A percentile compares a stretch with the other conserved stretches of the same genome.
These are phyloP conservation scores for Xerocomus alliaceus DNA, from an alignment of 1,284 basidiomycete genomes.

Conservation along the genomic window DNA sequence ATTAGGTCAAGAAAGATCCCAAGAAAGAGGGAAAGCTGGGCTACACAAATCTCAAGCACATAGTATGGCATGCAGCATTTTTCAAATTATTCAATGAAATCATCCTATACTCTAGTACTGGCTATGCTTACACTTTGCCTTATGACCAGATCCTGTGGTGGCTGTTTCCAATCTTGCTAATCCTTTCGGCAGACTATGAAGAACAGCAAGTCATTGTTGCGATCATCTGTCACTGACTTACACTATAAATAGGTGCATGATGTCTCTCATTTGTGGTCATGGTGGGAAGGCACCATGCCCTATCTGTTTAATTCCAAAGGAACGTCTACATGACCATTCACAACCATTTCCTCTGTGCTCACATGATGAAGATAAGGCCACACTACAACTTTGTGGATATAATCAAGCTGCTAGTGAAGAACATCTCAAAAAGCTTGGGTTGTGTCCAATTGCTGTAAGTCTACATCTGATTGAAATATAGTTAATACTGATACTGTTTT, in stretches of 20 bases:
- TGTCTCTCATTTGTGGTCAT: conserved; percentile 20
- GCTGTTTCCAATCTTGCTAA: conserved; percentile 15
- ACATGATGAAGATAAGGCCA: no score
- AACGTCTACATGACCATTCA: no score
- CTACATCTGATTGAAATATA: no score
- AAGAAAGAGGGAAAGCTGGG: conserved; percentile 33
- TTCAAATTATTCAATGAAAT: conserved; percentile 19
- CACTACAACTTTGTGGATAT: no score
- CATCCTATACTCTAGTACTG: conserved; percentile 13
- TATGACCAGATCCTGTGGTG: conserved; percentile 7
- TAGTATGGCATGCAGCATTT: conserved; percentile 38
- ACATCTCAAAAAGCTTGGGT: no score
- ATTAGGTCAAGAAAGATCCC: conserved; percentile 40
- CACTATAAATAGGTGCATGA: conserved; percentile 17
- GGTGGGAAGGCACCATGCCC: conserved; percentile 22
- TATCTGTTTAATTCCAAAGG: conserved; percentile 17
- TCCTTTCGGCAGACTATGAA: conserved; percentile 28
- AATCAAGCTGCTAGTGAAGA: no score
- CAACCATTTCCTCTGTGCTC: no score
- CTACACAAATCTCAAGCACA: conserved; percentile 44
- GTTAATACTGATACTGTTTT: no score
- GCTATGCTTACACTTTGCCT: conserved; percentile 7
- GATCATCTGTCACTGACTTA: neutral
- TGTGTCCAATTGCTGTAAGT: no score
- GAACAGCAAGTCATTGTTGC: conserved; percentile 25